These are phyloP conservation scores for Aschersonia sp. DNA, from an alignment of 2,329 filamentous ascomycete genomes.

Conservation along the genomic window DNA sequence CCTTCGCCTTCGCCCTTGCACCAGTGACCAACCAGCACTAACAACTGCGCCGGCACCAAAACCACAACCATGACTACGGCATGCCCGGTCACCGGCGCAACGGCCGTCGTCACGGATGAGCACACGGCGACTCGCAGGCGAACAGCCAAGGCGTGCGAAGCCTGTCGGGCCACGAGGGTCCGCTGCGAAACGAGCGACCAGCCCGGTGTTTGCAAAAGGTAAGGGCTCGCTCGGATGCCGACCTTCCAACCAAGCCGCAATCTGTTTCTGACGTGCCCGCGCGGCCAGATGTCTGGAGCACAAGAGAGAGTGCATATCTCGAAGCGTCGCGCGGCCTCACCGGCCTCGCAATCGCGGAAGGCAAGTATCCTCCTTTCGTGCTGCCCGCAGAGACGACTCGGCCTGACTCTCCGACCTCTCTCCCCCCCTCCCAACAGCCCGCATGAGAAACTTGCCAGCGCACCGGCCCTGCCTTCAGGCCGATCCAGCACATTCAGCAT, in stretches of 20 bases:
- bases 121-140: constrained; percentile 8
- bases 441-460: neutral
- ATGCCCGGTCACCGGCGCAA: too few relatives aligned
- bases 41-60: too few relatives aligned
- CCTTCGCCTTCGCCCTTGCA: too few relatives aligned
- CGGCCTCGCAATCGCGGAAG: constrained; percentile 26
- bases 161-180: constrained; percentile 37
- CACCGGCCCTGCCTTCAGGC: constrained; percentile 15
- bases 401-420: too few relatives aligned
- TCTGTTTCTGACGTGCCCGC: neutral
- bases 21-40: too few relatives aligned
- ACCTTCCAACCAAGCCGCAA: neutral
- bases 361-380: constrained; percentile 16
- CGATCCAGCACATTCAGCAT: constrained; percentile 37
- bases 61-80: too few relatives aligned
- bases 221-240: constrained; percentile 3
- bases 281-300: constrained; percentile 31
- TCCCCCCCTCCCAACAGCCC: neutral
- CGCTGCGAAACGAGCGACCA: constrained; percentile 34
- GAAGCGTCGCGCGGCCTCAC: constrained; percentile 33
- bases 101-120: constrained; percentile 1
- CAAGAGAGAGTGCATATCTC: constrained; percentile 37
- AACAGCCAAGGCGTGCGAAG: constrained; percentile 33
- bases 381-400: too few relatives aligned
- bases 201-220: constrained; percentile 36